Base-by-base conservation (phyloP, 768 basidiomycete genomes). In the Boletales sp. region DNA sequence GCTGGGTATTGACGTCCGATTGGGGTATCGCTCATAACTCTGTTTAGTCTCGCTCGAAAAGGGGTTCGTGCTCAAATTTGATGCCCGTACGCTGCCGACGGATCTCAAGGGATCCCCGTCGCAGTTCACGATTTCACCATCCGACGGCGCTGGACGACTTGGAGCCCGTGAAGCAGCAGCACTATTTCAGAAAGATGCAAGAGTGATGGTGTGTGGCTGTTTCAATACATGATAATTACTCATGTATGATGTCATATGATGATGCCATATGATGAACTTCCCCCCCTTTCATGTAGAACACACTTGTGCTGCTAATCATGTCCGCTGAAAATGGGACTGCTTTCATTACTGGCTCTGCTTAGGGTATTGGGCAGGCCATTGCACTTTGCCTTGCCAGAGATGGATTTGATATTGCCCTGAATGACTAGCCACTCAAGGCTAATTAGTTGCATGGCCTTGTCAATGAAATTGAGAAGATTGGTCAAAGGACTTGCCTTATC, bases 201-300 rank as follows among this genome's bases (percentile, higher is more conserved):
- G n/a, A n/a, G n/a, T n/a, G n/a, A n/a, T n/a, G n/a, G n/a, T n/a
- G n/a, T n/a, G n/a, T n/a, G n/a, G n/a, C n/a, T n/a, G n/a, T n/a
- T n/a, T n/a, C n/a, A n/a, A n/a, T n/a, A n/a, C n/a, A n/a, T n/a
- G n/a, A n/a, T n/a, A n/a, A n/a, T n/a, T n/a, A n/a, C n/a, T n/a
- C n/a, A n/a, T n/a, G n/a, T n/a, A n/a, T n/a, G n/a, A n/a, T n/a
- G n/a, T n/a, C n/a, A n/a, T n/a, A n/a, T n/a, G n/a, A n/a, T n/a
- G n/a, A n/a, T n/a, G n/a, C n/a, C n/a, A n/a, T n/a, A n/a, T n/a
- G n/a, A n/a, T n/a, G n/a, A n/a, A n/a, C n/a, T n/a, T n/a, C n/a
- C n/a, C n/a, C n/a, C n/a, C n/a, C n/a, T n/a, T n/a, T n/a, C n/a
- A 76, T 98, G 4, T 99, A 95, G 97, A 97, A 97, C 62, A 74